These are phyloP conservation scores for Trichoderma arundinaceum DNA, from an alignment of 2,329 filamentous ascomycete species.

Conservation along the genomic window DNA sequence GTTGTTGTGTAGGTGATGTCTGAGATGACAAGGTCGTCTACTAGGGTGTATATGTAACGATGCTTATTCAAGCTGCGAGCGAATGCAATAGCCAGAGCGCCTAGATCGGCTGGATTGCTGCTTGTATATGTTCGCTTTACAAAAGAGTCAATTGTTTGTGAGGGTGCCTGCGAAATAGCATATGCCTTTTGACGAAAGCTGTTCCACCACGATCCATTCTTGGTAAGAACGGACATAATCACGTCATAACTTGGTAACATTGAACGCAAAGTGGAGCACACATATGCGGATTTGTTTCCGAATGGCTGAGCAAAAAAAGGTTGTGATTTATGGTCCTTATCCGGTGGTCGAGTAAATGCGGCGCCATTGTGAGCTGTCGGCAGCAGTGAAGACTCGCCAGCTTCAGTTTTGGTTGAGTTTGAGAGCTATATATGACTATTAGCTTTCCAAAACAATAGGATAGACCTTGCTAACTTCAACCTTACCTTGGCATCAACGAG, in stretches of 20 bases:
- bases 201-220: constrained; percentile 48
- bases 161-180: constrained; percentile 41
- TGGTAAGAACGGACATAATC: constrained; percentile 33
- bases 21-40: constrained; percentile 49
- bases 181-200: constrained; percentile 50
- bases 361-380: background rate
- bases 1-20: constrained; percentile 50
- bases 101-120: constrained; percentile 47
- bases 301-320: background rate
- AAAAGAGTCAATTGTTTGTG: constrained; percentile 45
- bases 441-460: background rate
- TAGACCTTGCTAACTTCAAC: background rate
- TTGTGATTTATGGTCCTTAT: background rate
- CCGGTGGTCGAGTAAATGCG: background rate
- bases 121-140: constrained; percentile 46
- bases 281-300: constrained; percentile 9
- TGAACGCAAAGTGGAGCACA: constrained; percentile 33
- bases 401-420: background rate
- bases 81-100: constrained; percentile 46
- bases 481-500: constrained; percentile 28
- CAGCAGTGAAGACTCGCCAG: background rate
- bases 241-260: constrained; percentile 35
- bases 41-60: constrained; percentile 41
- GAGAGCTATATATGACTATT: constrained; percentile 14
- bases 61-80: constrained; percentile 44